Conservation (phyloP, 1,284 basidiomycete species). For the Ceratobasidium sp. region DNA sequence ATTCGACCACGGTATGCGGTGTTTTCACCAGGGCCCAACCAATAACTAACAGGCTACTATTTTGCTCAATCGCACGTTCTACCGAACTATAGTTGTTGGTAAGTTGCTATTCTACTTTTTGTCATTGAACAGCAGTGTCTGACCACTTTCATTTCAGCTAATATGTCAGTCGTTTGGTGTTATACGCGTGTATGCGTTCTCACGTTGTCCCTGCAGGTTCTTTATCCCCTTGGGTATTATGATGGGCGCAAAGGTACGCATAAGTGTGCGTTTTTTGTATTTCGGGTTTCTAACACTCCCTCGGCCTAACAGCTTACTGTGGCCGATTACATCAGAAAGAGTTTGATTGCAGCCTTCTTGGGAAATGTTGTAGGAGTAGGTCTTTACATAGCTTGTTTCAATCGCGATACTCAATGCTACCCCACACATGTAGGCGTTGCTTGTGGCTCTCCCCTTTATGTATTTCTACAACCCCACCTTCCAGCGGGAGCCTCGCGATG, state of each 20-base stretch:
- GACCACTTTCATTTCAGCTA: conserved; percentile 10
- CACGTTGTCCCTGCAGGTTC: conserved; percentile 63
- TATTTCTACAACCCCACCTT: conserved; percentile 62
- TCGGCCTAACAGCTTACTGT: conserved; percentile 60
- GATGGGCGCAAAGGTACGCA: conserved; percentile 70
- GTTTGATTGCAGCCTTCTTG: conserved; percentile 70
- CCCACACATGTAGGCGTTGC: conserved; percentile 56
- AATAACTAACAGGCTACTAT: conserved; percentile 50
- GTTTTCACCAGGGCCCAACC: background rate
- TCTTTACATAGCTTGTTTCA: background rate
- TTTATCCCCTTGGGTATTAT: conserved; percentile 77
- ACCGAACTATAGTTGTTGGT: conserved; percentile 49
- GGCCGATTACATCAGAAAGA: conserved; percentile 75
- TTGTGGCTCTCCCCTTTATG: conserved; percentile 69
- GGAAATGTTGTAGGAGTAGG: conserved; percentile 72
- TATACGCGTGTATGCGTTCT: background rate
- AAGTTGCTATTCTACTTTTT: conserved; percentile 24
- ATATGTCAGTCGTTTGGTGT: conserved; percentile 13
- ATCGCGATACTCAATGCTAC: background rate
- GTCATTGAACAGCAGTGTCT: background rate
- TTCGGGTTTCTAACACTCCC: conserved; percentile 41
- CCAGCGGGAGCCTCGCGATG: conserved; percentile 27
- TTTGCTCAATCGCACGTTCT: conserved; percentile 55
- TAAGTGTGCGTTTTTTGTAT: conserved; percentile 22
- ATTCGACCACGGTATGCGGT: conserved; percentile 72